These are phyloP conservation scores for Pseudopyrenochaeta lycopersici DNA, from an alignment of 2,329 filamentous ascomycete genomes.

Conservation along the genomic window DNA sequence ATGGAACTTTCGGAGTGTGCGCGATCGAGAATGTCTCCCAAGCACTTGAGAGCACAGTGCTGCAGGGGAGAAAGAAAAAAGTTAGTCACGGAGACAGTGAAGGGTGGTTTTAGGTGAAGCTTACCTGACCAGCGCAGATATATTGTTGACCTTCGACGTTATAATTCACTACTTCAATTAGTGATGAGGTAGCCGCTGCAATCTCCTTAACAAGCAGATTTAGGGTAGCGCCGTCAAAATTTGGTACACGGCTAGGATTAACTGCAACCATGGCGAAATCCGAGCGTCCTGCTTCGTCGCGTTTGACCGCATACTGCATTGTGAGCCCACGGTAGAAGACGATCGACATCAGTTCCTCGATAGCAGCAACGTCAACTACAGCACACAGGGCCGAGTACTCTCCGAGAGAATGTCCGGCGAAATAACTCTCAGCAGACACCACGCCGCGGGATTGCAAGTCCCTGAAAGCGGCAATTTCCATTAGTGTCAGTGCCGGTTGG, in stretches of 20 bases:
- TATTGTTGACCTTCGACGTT: constrained; percentile 77
- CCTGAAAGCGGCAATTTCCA: constrained; percentile 99
- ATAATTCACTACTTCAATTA: constrained; percentile 99
- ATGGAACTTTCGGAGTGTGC: too few relatives aligned
- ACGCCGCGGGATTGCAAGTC: constrained; percentile 98
- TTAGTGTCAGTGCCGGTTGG: constrained; percentile 93
- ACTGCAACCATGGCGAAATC: constrained; percentile 99
- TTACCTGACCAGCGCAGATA: constrained; percentile 71
- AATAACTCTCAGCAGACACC: constrained; percentile 94
- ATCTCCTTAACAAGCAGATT: constrained; percentile 98
- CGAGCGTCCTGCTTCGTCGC: constrained; percentile 88
- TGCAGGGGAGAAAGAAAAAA: too few relatives aligned
- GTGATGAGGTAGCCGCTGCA: constrained; percentile 90
- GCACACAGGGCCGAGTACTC: constrained; percentile 98
- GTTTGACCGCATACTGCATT: constrained; percentile 99
- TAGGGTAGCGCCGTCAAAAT: constrained; percentile 97
- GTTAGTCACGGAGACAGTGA: too few relatives aligned
- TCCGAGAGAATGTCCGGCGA: constrained; percentile 96
- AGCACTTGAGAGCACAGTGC: too few relatives aligned
- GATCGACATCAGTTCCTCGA: constrained; percentile 96
- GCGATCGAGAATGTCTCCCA: too few relatives aligned
- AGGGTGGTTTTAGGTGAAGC: too few relatives aligned
- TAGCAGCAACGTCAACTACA: constrained; percentile 98
- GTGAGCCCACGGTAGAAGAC: constrained; percentile 99
- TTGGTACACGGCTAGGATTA: constrained; percentile 97